These are phyloP conservation scores for Magnaporthiopsis incrustans DNA, from an alignment of 2,329 filamentous ascomycete species.

Conservation along the genomic window DNA sequence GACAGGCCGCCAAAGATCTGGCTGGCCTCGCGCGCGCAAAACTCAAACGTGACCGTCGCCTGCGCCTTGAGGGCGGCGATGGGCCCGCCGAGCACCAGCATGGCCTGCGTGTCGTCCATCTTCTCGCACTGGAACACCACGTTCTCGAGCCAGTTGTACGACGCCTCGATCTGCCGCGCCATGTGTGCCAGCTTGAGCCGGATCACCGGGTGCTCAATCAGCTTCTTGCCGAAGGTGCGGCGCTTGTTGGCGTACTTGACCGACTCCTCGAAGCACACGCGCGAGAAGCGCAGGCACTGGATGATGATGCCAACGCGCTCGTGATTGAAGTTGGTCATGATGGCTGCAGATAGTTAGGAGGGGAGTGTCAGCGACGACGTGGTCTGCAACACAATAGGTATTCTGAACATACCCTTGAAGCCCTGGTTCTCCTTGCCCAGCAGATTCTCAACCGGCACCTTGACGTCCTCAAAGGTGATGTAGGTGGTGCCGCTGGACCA, in stretches of 20 bases:
- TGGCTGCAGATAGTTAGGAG: slow-evolving; percentile 43
- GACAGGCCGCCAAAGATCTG: slow-evolving; percentile 96
- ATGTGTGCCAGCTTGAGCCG: slow-evolving; percentile 97
- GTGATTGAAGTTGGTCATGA: slow-evolving; percentile 99
- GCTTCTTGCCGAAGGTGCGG: slow-evolving; percentile 89
- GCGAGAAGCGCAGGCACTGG: slow-evolving; percentile 89
- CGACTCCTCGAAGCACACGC: slow-evolving; percentile 94
- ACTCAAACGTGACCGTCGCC: slow-evolving; percentile 89
- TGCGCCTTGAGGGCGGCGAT: slow-evolving; percentile 94
- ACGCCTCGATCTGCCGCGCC: slow-evolving; percentile 94
- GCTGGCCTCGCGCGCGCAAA: slow-evolving; percentile 89
- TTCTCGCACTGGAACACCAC: slow-evolving; percentile 85
- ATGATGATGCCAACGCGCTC: slow-evolving; percentile 98
- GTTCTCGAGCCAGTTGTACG: slow-evolving; percentile 95
- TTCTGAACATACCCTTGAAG: slow-evolving; percentile 59
- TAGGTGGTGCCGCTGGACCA: slow-evolving; percentile 95
- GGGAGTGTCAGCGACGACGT: slow-evolving; percentile 10
- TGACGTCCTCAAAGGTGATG: slow-evolving; percentile 97
- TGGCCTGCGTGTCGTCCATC: slow-evolving; percentile 92
- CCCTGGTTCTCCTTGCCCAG: slow-evolving; percentile 97
- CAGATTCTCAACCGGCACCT: slow-evolving; percentile 97
- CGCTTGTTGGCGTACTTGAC: slow-evolving; percentile 98
- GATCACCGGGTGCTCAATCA: slow-evolving; percentile 95
- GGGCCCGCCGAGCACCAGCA: slow-evolving; percentile 88
- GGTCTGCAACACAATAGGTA: not conserved